A percentile compares a stretch with the other conserved stretches of the same genome.
phyloP scores from a whole-genome alignment of 225 moss, liverwort and hornwort genomes.

The Pseudisothecium myosuroides region DNA sequence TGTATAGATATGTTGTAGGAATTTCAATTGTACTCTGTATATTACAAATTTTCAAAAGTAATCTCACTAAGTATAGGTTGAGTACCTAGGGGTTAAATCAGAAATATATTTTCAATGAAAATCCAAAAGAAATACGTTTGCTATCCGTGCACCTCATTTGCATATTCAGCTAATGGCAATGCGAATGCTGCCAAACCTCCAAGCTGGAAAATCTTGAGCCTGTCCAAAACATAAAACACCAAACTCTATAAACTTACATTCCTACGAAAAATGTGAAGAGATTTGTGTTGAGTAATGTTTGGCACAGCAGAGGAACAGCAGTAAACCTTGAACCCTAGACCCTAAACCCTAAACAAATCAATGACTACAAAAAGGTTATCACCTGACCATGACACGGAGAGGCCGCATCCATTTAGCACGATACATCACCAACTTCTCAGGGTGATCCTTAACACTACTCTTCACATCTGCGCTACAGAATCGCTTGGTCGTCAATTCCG shows the following conservation, averaged over 20 bases:
- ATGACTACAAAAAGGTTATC: background rate
- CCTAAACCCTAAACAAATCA: background rate
- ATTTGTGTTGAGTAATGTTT: background rate
- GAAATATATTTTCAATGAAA: background rate
- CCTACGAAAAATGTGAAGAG: background rate
- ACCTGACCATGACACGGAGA: conserved; percentile 85
- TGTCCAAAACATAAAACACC: conserved; percentile 1
- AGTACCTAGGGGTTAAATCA: background rate
- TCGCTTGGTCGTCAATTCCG: background rate
- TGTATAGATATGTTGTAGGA: background rate
- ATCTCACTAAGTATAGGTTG: background rate
- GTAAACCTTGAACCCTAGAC: background rate
- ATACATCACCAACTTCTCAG: conserved; percentile 57
- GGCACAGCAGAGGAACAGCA: background rate
- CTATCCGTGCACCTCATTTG: conserved; percentile 53
- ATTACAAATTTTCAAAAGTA: background rate
- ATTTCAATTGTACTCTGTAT: background rate
- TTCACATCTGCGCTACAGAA: conserved; percentile 4
- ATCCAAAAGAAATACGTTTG: background rate
- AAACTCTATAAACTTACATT: background rate
- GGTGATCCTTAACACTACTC: background rate
- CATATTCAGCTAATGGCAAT: conserved; percentile 81
- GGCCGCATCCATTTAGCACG: conserved; percentile 92
- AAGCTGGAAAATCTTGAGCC: conserved; percentile 81
- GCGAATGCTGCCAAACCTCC: conserved; percentile 67